Evolutionary conservation across 495 filamentous ascomycete species (phyloP), one percentile per base, ranked within the genome.

Genomic region (Pseudotulostoma volvatum): DNA sequence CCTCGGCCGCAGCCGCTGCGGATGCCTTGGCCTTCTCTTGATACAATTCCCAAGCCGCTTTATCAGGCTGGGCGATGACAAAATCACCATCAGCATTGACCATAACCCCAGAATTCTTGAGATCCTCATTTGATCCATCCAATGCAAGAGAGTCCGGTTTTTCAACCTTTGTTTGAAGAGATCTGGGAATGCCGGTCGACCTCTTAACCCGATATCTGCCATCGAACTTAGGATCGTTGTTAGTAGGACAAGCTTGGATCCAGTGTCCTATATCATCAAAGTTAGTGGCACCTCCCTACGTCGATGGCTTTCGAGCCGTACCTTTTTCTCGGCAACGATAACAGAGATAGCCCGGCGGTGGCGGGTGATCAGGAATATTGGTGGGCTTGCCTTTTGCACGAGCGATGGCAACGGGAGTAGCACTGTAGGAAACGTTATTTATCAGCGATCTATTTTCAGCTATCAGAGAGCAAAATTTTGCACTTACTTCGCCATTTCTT

Each of bases 241-340:
- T 99, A 11, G 90, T 99, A 13, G 90, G 90, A 45, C 90, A 97
- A 8, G 76, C 74, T 60, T 95, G 84, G 39, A 99, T 99, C 86
- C 88, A 96, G 56, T 99, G 90, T 16, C 92, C 71, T 76, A 40
- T 1, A 31, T 51, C 23, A 51, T 31, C 18, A 44, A 31, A 36
- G 31, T 44, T 40, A 31, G 30, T 18, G 43, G 15, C 18, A 33
- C 19, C 5, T 17, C 21, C 17, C 35, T n/a, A n/a, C n/a, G n/a
- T n/a, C n/a, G n/a, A 34, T 18, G 9, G 17, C 14, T 21, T 35
- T 21, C 31, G 19, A 43, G 39, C 38, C 41, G 21, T 54, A 73
- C 71, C 90, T 64, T 96, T 97, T 57, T 95, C 81, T 41, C 85
- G 80, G 59, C 90, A 99, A n/a, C 90, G 81, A 49, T 95, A 93